Evolutionary conservation across 768 basidiomycete genomes (phyloP).

Genomic region (Psilocybe azurescens): DNA sequence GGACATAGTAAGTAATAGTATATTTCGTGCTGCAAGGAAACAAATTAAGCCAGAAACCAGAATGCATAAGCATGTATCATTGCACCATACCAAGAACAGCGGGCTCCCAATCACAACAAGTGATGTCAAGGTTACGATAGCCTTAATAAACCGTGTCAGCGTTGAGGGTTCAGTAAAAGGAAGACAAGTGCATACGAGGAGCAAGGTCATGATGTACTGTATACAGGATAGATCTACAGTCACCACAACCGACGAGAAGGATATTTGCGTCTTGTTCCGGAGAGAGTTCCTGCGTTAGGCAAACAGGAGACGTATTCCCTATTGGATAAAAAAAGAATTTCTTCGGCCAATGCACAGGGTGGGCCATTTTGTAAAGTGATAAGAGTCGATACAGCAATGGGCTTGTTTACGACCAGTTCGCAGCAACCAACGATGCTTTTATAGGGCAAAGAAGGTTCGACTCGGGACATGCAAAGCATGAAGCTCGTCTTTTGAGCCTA

Average conservation of each 20-base stretch:
- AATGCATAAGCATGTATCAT: background rate
- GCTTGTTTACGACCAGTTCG: no score
- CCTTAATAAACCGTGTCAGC: background rate
- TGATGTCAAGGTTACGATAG: conserved; percentile 46
- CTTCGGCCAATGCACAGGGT: conserved; percentile 47
- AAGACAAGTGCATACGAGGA: no score
- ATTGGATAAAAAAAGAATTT: conserved; percentile 60
- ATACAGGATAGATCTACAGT: conserved; percentile 57
- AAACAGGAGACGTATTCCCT: conserved; percentile 63
- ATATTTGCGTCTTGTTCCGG: conserved; percentile 53
- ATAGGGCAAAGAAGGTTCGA: no score
- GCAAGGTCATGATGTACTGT: conserved; percentile 41
- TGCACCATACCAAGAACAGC: conserved; percentile 43
- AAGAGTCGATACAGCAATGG: no score
- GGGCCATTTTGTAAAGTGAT: conserved; percentile 38
- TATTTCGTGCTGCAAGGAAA: conserved; percentile 47
- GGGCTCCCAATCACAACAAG: conserved; percentile 56
- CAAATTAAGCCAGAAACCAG: no score
- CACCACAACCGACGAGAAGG: conserved; percentile 62
- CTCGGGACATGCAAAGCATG: no score
- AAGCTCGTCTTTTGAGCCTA: no score
- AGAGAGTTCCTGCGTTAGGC: conserved; percentile 50
- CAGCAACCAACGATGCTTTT: no score
- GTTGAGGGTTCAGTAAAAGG: background rate
- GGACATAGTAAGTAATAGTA: conserved; percentile 49